These are phyloP conservation scores for Lolium perenne DNA, from an alignment of 176 grass and related monocot genomes.

Conservation along the genomic window DNA sequence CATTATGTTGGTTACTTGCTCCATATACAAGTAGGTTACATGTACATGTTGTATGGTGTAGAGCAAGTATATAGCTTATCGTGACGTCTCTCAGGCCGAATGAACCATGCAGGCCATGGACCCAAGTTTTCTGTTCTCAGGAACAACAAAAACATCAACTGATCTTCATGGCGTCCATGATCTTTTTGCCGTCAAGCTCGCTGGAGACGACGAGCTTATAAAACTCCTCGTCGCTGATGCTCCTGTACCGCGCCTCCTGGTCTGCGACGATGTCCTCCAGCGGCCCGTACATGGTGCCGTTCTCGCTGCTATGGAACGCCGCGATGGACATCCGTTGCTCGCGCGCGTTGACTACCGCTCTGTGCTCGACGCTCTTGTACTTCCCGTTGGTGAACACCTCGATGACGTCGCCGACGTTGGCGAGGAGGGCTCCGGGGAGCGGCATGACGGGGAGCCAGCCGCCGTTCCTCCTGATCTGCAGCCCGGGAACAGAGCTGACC, in stretches of 20 bases:
- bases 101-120: too few species aligned
- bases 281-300: conserved; percentile 35
- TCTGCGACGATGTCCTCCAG: conserved; percentile 45
- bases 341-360: conserved; percentile 48
- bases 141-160: neutral
- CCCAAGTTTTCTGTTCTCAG: too few species aligned
- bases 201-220: conserved; percentile 45
- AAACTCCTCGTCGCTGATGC: conserved; percentile 45
- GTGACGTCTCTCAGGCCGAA: too few species aligned
- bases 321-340: conserved; percentile 58
- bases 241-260: conserved; percentile 36
- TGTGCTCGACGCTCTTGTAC: conserved; percentile 70
- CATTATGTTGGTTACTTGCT: too few species aligned
- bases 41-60: too few species aligned
- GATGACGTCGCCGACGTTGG: conserved; percentile 66
- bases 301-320: conserved; percentile 48
- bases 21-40: too few species aligned
- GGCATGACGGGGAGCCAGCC: conserved; percentile 49
- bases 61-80: too few species aligned
- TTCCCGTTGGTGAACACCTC: conserved; percentile 61
- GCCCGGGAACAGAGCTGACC: conserved; percentile 46
- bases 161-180: conserved; percentile 66
- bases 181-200: conserved; percentile 65
- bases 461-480: conserved; percentile 50
- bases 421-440: conserved; percentile 50